Evolutionary conservation across 352 stramenopile genomes (phyloP), one percentile per base, ranked within the genome.

Genomic region (Pythium plurisporium): DNA sequence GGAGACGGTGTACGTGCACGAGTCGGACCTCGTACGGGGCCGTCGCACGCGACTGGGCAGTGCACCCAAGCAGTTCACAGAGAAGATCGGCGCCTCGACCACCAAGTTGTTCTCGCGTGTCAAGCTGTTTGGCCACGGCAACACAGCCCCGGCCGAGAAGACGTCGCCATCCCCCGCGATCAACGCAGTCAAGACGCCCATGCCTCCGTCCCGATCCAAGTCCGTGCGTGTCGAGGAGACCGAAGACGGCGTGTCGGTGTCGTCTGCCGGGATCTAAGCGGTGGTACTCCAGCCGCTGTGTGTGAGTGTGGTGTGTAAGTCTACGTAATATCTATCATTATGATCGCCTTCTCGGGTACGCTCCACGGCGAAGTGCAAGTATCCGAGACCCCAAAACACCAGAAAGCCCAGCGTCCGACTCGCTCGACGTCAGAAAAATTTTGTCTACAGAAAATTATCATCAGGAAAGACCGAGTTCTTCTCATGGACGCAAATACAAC

Each of bases 1-100:
- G 1, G 67, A 90, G 53, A 43, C 83, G 20, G 82, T 92, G 22
- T 92, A 83, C 57, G 82, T 90, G 14, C 82, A 79, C 46, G 82
- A 89, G 59, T 81, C 71, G 45, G 82, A 92, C 55, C 51, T 92
- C 41, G 55, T 74, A 42, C 76, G 78, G 20, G 53, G 46, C 12
- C 26, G 46, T 12, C 17, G 27, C 4, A 36, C 25, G 23, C 47
- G 48, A 64, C 69, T 85, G 54, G 72, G 69, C 20, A 87, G 74
- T 51, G 72, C 86, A 14, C 70, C 72, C 38, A 73, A 69, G 55
- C 67, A 81, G 40, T 43, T 81, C 58, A 41, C 31, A 26, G 72
- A 76, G 22, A 78, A 80, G 43, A 78, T 57, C 49, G 50, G 79
- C 26, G 59, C 52, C 11, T 67, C 52, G 22, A 62, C 60, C 19